Evolutionary conservation across 305 asterid species (phyloP).

Genomic region (Fraxinus sp.): DNA sequence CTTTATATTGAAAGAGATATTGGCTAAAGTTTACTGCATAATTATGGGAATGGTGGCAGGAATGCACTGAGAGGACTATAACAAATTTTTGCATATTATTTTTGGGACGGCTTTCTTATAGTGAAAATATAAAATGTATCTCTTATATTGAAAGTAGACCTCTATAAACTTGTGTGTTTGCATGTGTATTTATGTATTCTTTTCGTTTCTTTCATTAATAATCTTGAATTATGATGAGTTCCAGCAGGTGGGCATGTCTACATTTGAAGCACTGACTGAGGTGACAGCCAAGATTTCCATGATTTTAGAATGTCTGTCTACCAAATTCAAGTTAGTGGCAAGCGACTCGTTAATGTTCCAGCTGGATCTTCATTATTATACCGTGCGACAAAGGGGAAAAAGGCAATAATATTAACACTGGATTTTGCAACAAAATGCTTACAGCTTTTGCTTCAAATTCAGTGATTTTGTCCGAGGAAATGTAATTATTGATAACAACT

Average conservation of each 20-base stretch:
- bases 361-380: background rate
- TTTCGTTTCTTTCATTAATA: background rate
- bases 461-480: background rate
- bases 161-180: background rate
- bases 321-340: constrained; percentile 6
- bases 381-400: background rate
- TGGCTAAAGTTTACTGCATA: background rate
- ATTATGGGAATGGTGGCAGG: background rate
- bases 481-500: background rate
- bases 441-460: constrained; percentile 1
- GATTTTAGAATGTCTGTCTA: background rate
- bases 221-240: constrained; percentile 11
- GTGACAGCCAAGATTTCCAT: background rate
- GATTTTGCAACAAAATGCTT: background rate
- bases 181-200: background rate
- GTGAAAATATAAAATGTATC: background rate
- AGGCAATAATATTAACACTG: background rate
- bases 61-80: background rate
- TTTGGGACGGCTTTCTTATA: background rate
- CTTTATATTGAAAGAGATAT: background rate
- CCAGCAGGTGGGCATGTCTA: constrained; percentile 9
- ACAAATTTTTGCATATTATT: too few relatives aligned
- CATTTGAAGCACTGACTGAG: background rate
- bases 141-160: background rate
- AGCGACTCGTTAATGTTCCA: background rate